These are phyloP conservation scores for Terfezia boudieri DNA, from an alignment of 495 filamentous ascomycete species.

Conservation along the genomic window DNA sequence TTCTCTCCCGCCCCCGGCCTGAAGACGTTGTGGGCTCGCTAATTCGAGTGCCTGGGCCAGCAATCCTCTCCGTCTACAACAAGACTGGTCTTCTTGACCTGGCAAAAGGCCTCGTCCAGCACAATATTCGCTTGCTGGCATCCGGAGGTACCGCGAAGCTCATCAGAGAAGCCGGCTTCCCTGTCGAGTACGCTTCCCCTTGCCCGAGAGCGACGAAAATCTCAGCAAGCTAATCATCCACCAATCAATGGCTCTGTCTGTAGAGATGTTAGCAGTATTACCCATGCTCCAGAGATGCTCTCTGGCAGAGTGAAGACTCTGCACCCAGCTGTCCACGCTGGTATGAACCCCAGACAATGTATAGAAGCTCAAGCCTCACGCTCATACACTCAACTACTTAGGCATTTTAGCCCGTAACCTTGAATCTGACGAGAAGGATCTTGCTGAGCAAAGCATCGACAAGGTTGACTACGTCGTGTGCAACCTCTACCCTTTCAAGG, in stretches of 20 bases:
- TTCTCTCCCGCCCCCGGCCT: not conserved
- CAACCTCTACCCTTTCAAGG: conserved; percentile 97
- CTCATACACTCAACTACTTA: not conserved
- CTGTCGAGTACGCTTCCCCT: conserved; percentile 48
- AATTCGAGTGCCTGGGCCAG: conserved; percentile 22
- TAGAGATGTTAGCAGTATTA: conserved; percentile 91
- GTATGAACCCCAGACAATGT: conserved; percentile 5
- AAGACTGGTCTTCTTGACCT: conserved; percentile 94
- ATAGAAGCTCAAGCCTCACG: not conserved
- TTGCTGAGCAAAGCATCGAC: conserved; percentile 86
- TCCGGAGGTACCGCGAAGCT: conserved; percentile 84
- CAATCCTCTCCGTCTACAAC: conserved; percentile 94
- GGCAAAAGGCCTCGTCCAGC: conserved; percentile 76
- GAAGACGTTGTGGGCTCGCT: not conserved
- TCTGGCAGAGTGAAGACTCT: conserved; percentile 91
- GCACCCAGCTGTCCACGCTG: conserved; percentile 81
- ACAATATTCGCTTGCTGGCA: conserved; percentile 78
- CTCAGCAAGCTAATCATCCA: too few species aligned
- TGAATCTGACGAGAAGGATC: conserved; percentile 82
- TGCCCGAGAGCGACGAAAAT: too few species aligned
- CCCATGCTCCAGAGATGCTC: conserved; percentile 95
- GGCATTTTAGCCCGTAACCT: conserved; percentile 84
- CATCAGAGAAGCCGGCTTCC: conserved; percentile 86
- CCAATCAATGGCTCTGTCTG: conserved; percentile 3
- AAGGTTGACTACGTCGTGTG: conserved; percentile 97